Conservation (phyloP, 805 yeast species). For the Debaryomyces castellii region DNA sequence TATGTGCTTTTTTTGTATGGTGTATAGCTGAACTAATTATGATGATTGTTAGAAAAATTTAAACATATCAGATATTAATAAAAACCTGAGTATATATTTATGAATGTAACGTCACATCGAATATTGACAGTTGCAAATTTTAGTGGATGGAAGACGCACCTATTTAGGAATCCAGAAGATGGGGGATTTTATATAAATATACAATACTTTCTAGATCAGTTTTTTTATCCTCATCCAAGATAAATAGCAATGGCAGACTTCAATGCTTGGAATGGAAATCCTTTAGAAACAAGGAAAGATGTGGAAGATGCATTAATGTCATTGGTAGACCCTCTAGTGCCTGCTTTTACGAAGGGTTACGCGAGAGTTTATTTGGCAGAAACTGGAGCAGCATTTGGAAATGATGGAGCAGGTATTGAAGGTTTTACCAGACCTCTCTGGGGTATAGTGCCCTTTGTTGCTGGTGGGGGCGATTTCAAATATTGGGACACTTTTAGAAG, state of each 20-base stretch:
- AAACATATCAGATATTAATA: no score
- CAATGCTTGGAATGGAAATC: conserved; percentile 4
- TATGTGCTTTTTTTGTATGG: no score
- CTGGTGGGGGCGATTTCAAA: conserved; percentile 17
- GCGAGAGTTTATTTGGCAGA: conserved; percentile 16
- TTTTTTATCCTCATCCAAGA: no score
- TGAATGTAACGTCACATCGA: no score
- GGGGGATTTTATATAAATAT: no score
- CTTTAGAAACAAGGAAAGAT: conserved; percentile 6
- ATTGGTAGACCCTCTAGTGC: conserved; percentile 9
- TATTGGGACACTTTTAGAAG: conserved; percentile 19
- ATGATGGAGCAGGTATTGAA: conserved; percentile 21
- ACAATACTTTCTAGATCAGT: no score
- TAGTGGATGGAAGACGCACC: no score
- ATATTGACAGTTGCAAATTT: no score
- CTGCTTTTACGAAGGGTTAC: conserved; percentile 8
- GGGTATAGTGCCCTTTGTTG: conserved; percentile 25
- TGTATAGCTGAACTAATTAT: no score
- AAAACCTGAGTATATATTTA: no score
- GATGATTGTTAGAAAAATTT: no score
- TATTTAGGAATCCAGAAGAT: no score
- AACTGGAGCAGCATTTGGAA: conserved; percentile 21
- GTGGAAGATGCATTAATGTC: conserved; percentile 5
- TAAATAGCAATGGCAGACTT: neutral
- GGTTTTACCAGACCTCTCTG: conserved; percentile 28